Evolutionary conservation across 1,284 basidiomycete species (phyloP), one percentile per base, ranked within the genome.

Genomic region (Ganoderma sinense): DNA sequence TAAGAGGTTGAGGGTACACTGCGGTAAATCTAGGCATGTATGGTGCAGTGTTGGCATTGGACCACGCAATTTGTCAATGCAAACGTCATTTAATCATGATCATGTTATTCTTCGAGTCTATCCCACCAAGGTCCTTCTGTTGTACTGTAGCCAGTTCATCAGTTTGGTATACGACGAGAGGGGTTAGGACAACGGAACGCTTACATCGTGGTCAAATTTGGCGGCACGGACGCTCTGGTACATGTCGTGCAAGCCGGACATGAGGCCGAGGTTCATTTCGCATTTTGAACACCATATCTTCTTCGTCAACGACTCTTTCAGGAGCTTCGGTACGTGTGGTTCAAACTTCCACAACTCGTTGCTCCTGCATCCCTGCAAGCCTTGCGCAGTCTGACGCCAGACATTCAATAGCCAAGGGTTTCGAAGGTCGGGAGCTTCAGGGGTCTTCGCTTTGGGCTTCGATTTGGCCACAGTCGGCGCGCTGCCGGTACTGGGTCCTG

Each of bases 251-350:
- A 69, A 58, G n/a, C 60, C 51, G 13, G 63, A 29, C 55, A 64
- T 64, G n/a, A 64, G 26, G 29, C 63, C n/a, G 18, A 61, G 62
- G 48, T 64, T 64, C 16, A 43, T 58, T 8, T 64, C 67, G 43
- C 67, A 68, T 26, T 53, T 56, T 5, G 56, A 26, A 31, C 67
- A 68, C 67, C 66, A 68, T 10, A 64, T 64, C 55, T 68, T 61
- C 58, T 55, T 59, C 45, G n/a, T 23, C 36, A 68, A 31, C 23
- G 67, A 68, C 56, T 68, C 33, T 20, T 39, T 43, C 43, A 64
- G 48, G 5, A 68, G 48, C n/a, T 43, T 64, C 36, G 45, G 36
- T 10, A 62, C 23, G 40, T 40, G 51, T 20, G 31, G 59, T 36
- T 36, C 62, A 13, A 51, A 29, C 10, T 55, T 43, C 41, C 39